Conservation (phyloP, 495 filamentous ascomycete genomes). For the Xylona heveae region DNA sequence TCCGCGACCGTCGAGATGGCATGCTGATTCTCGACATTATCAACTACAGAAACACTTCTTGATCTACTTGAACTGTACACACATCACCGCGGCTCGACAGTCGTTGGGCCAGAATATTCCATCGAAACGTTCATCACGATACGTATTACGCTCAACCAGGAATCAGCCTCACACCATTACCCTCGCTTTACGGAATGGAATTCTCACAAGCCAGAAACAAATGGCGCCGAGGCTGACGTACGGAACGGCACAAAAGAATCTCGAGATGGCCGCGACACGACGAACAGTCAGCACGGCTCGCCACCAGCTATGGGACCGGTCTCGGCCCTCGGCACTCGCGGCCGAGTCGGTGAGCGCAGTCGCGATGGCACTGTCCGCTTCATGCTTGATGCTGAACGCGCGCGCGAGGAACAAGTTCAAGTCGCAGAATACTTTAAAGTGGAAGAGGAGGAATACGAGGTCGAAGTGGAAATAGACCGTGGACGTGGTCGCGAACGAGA, state of each 20-base stretch:
- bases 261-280: constrained; percentile 7
- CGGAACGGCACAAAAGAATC: constrained; percentile 5
- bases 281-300: constrained; percentile 3
- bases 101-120: constrained; percentile 46
- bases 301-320: constrained; percentile 17
- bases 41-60: constrained; percentile 45
- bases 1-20: neutral
- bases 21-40: constrained; percentile 2
- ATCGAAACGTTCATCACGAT: constrained; percentile 59
- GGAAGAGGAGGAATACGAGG: constrained; percentile 59
- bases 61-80: constrained; percentile 79
- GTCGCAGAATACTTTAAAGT: constrained; percentile 49
- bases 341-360: constrained; percentile 27
- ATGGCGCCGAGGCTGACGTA: constrained; percentile 9
- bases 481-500: neutral
- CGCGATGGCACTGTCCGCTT: constrained; percentile 70
- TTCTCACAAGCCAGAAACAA: constrained; percentile 22
- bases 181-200: constrained; percentile 29
- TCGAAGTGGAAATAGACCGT: constrained; percentile 28
- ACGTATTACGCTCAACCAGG: constrained; percentile 69
- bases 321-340: constrained; percentile 23
- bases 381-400: constrained; percentile 65
- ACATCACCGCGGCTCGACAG: constrained; percentile 50
- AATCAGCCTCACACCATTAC: constrained; percentile 31
- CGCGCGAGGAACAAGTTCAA: constrained; percentile 41